phyloP scores from a whole-genome alignment of 495 filamentous ascomycete genomes.

The Podospora pseudoanserina region DNA sequence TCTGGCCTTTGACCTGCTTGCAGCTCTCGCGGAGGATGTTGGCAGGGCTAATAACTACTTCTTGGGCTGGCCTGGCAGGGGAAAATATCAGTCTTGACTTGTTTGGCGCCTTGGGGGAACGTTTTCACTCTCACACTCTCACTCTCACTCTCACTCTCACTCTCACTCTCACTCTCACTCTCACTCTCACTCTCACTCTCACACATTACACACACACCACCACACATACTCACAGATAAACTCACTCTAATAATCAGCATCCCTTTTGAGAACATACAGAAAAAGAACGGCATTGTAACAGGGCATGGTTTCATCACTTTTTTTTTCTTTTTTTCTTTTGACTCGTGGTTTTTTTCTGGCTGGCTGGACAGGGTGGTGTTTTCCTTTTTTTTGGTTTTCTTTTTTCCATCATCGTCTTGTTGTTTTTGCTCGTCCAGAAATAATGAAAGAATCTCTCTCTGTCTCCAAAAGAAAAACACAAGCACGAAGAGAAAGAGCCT shows the following conservation, averaged over 20 bases:
- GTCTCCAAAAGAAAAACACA: background rate
- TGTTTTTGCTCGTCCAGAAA: conserved; percentile 8
- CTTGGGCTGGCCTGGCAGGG: conserved; percentile 12
- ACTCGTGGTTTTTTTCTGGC: conserved; percentile 12
- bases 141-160: conserved; percentile 1
- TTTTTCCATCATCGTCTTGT: conserved; percentile 2
- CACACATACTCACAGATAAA: conserved; percentile 17
- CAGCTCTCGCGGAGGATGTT: conserved; percentile 10
- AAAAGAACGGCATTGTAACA: conserved; percentile 26
- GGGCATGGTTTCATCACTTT: conserved; percentile 8
- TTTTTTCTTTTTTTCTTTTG: conserved; percentile 5
- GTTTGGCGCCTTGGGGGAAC: conserved; percentile 10
- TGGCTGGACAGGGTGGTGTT: conserved; percentile 16
- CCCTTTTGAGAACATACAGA: conserved; percentile 24
- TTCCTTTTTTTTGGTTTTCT: conserved; percentile 11
- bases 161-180: background rate
- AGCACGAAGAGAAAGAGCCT: background rate
- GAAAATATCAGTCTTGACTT: conserved; percentile 4
- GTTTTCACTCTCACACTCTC: conserved; percentile 7
- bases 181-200: background rate
- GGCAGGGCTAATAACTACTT: conserved; percentile 15
- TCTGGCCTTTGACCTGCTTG: conserved; percentile 17
- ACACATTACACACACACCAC: background rate
- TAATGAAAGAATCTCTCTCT: conserved; percentile 9
- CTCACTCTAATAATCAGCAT: conserved; percentile 33